Evolutionary conservation across 2,329 filamentous ascomycete species (phyloP).

Genomic region (Diaporthe batatas): DNA sequence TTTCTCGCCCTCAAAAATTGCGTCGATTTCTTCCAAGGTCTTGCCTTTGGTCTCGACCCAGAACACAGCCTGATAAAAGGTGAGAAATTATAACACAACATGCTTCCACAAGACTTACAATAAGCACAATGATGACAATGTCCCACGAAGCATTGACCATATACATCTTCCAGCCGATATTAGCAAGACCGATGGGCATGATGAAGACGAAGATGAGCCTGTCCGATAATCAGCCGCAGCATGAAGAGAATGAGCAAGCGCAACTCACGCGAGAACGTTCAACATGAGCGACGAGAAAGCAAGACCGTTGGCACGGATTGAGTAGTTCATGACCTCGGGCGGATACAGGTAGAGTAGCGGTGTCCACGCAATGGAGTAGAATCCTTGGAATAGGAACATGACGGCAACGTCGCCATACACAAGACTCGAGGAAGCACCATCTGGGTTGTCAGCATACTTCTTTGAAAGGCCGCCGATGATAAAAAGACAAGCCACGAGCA

Average conservation of each 20-base stretch:
- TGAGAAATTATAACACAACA: background rate
- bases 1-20: slow-evolving; percentile 52
- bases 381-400: slow-evolving; percentile 66
- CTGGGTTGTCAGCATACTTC: slow-evolving; percentile 49
- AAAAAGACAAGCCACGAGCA: slow-evolving; percentile 61
- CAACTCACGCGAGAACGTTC: slow-evolving; percentile 49
- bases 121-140: slow-evolving; percentile 54
- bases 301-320: slow-evolving; percentile 62
- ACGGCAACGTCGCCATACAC: slow-evolving; percentile 59
- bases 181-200: slow-evolving; percentile 57
- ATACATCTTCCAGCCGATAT: slow-evolving; percentile 61
- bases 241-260: no score
- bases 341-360: slow-evolving; percentile 63
- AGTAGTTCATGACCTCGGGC: slow-evolving; percentile 63
- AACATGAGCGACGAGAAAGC: slow-evolving; percentile 52
- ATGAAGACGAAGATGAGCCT: slow-evolving; percentile 44
- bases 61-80: slow-evolving; percentile 45
- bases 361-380: slow-evolving; percentile 65
- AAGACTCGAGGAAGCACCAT: slow-evolving; percentile 47
- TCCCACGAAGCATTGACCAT: slow-evolving; percentile 62
- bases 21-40: slow-evolving; percentile 55
- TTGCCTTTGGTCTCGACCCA: slow-evolving; percentile 57
- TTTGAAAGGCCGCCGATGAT: slow-evolving; percentile 65
- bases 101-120: slow-evolving; percentile 48
- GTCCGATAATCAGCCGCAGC: background rate